Evolutionary conservation across 371 early-diverging fungal species (phyloP).

Genomic region (Mortierella sp.): DNA sequence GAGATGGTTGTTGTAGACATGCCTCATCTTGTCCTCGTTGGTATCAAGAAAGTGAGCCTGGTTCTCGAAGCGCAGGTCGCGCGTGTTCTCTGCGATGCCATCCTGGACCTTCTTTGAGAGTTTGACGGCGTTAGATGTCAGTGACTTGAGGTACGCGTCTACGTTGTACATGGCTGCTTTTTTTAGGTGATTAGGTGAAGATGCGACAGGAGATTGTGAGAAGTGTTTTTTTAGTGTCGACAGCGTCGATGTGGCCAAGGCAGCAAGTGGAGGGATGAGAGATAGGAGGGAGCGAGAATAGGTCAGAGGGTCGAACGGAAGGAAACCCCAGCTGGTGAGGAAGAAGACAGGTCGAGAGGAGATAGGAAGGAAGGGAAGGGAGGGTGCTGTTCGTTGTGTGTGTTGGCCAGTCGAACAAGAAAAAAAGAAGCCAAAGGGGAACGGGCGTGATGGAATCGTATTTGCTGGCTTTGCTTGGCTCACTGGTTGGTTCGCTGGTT

Average conservation of each 20-base stretch:
- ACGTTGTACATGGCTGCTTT: constrained; percentile 45
- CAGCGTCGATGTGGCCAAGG: background rate
- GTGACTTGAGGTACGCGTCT: constrained; percentile 53
- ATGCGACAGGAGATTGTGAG: background rate
- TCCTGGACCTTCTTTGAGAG: constrained; percentile 88
- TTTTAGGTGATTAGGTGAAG: background rate
- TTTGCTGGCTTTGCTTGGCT: background rate
- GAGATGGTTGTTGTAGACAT: background rate
- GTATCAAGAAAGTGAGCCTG: constrained; percentile 88
- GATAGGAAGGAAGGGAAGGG: background rate
- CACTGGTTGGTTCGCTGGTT: background rate
- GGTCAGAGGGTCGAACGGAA: background rate
- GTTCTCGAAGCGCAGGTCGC: constrained; percentile 85
- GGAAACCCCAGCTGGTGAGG: background rate
- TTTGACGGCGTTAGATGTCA: constrained; percentile 75
- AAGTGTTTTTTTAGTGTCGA: background rate
- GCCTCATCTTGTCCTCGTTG: constrained; percentile 82
- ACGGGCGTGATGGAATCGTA: background rate
- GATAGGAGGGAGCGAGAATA: background rate
- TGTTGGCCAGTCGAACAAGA: too few relatives aligned
- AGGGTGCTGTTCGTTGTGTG: too few relatives aligned
- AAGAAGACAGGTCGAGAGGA: background rate
- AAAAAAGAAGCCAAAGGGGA: background rate
- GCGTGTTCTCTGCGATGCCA: constrained; percentile 87
- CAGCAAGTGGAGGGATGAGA: background rate